Conservation (phyloP, 129 eudicot species). For the Logfia minima region DNA sequence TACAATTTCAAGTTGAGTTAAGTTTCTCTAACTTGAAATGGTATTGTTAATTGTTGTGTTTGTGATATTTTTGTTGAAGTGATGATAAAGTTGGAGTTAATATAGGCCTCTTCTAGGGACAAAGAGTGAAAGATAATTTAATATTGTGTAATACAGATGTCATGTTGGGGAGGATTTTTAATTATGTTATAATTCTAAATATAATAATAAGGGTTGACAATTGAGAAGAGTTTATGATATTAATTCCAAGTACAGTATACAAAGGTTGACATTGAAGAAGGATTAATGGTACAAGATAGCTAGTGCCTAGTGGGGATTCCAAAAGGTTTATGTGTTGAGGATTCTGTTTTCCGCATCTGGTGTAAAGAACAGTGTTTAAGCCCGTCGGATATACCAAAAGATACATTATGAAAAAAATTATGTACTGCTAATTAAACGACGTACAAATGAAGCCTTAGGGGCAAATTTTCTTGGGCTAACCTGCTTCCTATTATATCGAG, state of each 20-base stretch:
- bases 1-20: not conserved
- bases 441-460: too few relatives aligned
- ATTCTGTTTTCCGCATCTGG: conserved; percentile 30
- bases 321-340: conserved; percentile 24
- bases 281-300: not conserved
- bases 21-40: not conserved
- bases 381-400: conserved; percentile 50
- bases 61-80: not conserved
- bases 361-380: not conserved
- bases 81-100: not conserved
- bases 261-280: conserved; percentile 23
- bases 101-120: conserved; percentile 15
- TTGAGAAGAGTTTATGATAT: not conserved
- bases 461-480: too few relatives aligned
- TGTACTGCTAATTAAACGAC: too few relatives aligned
- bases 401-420: not conserved
- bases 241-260: not conserved
- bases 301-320: conserved; percentile 23
- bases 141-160: not conserved
- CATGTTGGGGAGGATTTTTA: not conserved
- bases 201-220: too few relatives aligned
- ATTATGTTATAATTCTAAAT: too few relatives aligned
- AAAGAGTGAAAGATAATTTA: not conserved
- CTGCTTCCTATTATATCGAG: too few relatives aligned
- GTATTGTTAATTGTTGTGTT: not conserved